Evolutionary conservation across 768 basidiomycete species (phyloP), one percentile per base, ranked within the genome.

Genomic region (Suillus spraguei): DNA sequence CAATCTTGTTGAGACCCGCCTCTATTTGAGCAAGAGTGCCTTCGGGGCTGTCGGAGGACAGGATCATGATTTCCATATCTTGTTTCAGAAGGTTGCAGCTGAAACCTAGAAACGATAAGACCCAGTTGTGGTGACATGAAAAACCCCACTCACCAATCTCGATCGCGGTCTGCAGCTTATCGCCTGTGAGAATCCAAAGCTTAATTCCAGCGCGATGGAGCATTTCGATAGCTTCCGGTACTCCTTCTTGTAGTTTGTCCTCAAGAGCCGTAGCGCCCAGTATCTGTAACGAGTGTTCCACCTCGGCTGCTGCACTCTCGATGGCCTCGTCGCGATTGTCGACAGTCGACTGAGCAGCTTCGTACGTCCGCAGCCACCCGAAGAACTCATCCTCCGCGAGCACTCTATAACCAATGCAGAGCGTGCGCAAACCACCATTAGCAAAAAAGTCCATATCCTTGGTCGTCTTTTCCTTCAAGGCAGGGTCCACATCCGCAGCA

Each of bases 131-230:
- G 14, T 5, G 6, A 53, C 10, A 24, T 50, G 64, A 50, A 17
- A 7, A 28, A 68, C 71, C 17, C 64, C 7, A 55, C 50, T 28
- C 61, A 82, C 84, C 97, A 66, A 99, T 99, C 74, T 98, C 97
- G 71, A 99, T 98, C 16, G 97, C 97, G 1, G 97, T 99, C 75
- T 99, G 96, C 1, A 98, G 82, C 76, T 99, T 99, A 78, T 99
- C 97, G 33, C 96, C 95, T 41, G 97, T 99, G 56, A 98, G 78
- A 74, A 99, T 97, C 97, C 97, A 99, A 2, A 99, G 76, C 77
- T 98, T 99, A 80, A 99, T 97, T 14, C 97, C 97, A 2, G 97
- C 97, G 35, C 85, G 81, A 70, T 97, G 95, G 20, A 99, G 81
- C 61, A 84, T 89, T 68, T 94, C 95, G 67, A 99, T 99, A 2